Evolutionary conservation across 805 yeast species (phyloP).

Genomic region (Grigorovia yakushimaensis): DNA sequence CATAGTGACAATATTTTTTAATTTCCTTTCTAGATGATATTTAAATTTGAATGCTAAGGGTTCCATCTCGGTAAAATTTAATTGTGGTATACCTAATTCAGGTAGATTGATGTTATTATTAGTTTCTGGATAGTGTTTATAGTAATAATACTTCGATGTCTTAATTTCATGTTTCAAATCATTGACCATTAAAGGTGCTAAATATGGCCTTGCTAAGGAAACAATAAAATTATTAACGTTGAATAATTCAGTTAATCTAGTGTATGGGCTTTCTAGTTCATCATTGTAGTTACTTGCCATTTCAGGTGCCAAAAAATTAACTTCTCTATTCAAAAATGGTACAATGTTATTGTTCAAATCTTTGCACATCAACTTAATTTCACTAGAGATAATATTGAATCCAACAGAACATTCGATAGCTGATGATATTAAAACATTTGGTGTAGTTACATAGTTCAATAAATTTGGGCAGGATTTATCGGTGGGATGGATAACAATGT

Average conservation of each 20-base stretch:
- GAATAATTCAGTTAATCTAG: conserved; percentile 81
- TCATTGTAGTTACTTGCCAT: conserved; percentile 29
- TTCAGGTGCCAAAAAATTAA: conserved; percentile 36
- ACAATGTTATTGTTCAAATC: conserved; percentile 55
- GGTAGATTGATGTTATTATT: conserved; percentile 12
- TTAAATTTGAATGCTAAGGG: conserved; percentile 29
- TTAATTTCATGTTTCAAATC: conserved; percentile 65
- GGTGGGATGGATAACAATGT: conserved; percentile 78
- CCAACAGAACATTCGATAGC: conserved; percentile 85
- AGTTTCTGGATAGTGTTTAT: conserved; percentile 32
- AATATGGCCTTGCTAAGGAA: conserved; percentile 84
- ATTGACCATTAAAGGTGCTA: conserved; percentile 80
- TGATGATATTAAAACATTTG: conserved; percentile 81
- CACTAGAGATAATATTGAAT: conserved; percentile 51
- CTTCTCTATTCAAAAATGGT: conserved; percentile 35
- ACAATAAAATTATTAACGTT: conserved; percentile 91
- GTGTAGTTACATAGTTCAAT: conserved; percentile 84
- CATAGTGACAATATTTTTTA: conserved; percentile 52
- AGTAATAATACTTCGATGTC: conserved; percentile 30
- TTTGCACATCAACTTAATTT: conserved; percentile 48
- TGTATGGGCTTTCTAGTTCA: conserved; percentile 61
- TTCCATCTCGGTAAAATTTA: conserved; percentile 28
- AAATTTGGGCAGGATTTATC: conserved; percentile 51
- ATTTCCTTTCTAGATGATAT: conserved; percentile 30
- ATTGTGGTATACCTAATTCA: conserved; percentile 20